phyloP scores from a whole-genome alignment of 768 basidiomycete genomes.

The Brasilioporus rufonigricans region DNA sequence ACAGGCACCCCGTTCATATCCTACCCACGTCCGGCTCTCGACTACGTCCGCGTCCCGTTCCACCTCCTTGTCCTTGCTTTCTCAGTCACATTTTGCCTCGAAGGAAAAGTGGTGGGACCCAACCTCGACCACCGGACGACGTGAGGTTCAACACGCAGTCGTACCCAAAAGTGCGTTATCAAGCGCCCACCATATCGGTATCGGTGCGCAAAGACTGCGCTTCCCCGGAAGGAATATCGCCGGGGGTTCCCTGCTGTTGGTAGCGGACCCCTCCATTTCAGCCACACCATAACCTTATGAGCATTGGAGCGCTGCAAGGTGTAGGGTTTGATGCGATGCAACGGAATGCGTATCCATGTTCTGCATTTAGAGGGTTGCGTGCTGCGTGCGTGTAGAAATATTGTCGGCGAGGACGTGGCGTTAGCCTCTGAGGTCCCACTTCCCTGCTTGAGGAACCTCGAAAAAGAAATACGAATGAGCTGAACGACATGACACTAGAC shows the following conservation, averaged over 20 bases:
- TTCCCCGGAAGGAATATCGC: not conserved
- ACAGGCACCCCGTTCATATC: not conserved
- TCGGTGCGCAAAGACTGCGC: conserved; percentile 15
- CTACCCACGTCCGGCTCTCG: no score
- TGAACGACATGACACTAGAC: not conserved
- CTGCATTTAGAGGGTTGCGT: not conserved
- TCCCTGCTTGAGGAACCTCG: not conserved
- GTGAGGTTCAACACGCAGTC: not conserved
- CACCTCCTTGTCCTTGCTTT: not conserved
- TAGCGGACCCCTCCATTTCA: conserved; percentile 19
- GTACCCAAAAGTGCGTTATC: conserved; percentile 15
- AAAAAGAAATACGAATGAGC: no score
- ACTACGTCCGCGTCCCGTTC: not conserved
- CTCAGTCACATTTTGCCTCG: not conserved
- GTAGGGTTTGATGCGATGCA: not conserved
- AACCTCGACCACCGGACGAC: conserved; percentile 9
- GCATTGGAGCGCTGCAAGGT: no score
- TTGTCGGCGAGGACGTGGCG: not conserved
- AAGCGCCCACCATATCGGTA: not conserved
- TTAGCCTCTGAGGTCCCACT: not conserved
- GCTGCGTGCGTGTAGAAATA: not conserved
- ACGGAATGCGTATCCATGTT: not conserved
- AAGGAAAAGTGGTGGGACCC: not conserved
- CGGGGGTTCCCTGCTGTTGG: not conserved
- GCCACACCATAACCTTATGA: conserved; percentile 10